phyloP scores from a whole-genome alignment of 2,329 filamentous ascomycete species.

The Fusarium devonianum region DNA sequence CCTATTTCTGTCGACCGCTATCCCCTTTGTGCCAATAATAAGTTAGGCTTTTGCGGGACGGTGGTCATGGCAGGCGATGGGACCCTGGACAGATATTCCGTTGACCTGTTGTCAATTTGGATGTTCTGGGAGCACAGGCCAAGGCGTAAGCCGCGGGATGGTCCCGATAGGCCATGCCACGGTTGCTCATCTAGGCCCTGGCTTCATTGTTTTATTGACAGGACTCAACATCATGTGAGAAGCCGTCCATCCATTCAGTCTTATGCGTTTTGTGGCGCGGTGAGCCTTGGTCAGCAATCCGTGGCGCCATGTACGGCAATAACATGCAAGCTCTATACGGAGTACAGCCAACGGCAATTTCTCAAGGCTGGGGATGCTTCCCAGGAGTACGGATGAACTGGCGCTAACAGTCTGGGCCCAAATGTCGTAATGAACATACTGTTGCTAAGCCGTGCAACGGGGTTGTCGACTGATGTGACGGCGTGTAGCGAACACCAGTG shows the following conservation, averaged over 20 bases:
- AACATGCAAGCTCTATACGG: slow-evolving; percentile 27
- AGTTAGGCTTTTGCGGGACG: slow-evolving; percentile 11
- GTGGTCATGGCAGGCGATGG: slow-evolving; percentile 25
- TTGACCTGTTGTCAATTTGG: slow-evolving; percentile 20
- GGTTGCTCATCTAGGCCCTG: slow-evolving; percentile 15
- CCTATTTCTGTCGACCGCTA: slow-evolving; percentile 13
- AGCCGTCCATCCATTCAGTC: slow-evolving; percentile 20
- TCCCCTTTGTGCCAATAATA: slow-evolving; percentile 15
- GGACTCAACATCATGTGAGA: slow-evolving; percentile 23
- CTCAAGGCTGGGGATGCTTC: slow-evolving; percentile 1
- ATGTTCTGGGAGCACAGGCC: slow-evolving; percentile 22
- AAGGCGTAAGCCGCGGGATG: slow-evolving; percentile 23
- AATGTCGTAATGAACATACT: slow-evolving; percentile 6
- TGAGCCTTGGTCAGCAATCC: slow-evolving; percentile 24
- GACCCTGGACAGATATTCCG: slow-evolving; percentile 8
- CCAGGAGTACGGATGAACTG: slow-evolving; percentile 1
- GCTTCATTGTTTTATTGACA: slow-evolving; percentile 18
- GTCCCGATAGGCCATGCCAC: slow-evolving; percentile 34
- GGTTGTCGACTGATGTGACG: slow-evolving; percentile 16
- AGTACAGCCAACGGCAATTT: slow-evolving; percentile 21
- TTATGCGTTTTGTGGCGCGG: slow-evolving; percentile 4
- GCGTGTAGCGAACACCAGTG: slow-evolving; percentile 6
- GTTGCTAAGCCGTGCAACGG: slow-evolving; percentile 4
- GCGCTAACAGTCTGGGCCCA: neutral
- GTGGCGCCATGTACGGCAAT: slow-evolving; percentile 13